Evolutionary conservation across 176 grass and related monocot genomes (phyloP).

Genomic region (Neostapfia colusana): DNA sequence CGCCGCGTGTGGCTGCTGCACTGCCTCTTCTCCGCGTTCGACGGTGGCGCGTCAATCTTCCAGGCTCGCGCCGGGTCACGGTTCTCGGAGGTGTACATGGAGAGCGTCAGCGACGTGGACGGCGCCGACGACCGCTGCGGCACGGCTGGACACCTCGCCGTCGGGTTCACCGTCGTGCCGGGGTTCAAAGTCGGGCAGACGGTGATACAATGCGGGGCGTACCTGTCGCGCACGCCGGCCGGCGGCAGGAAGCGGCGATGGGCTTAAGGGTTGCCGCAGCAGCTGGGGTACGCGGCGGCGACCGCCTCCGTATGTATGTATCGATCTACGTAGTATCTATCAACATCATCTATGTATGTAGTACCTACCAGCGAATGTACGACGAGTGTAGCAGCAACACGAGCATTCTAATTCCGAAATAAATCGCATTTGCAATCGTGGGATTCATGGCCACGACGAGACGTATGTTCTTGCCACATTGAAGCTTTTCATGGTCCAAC

Average conservation of each 20-base stretch:
- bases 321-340: background rate
- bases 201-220: slow-evolving; percentile 77
- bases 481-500: slow-evolving; percentile 7
- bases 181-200: slow-evolving; percentile 72
- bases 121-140: background rate
- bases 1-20: slow-evolving; percentile 87
- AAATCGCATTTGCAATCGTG: slow-evolving; percentile 5
- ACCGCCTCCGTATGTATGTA: background rate
- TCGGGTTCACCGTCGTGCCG: slow-evolving; percentile 85
- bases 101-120: slow-evolving; percentile 44
- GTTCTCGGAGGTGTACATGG: slow-evolving; percentile 96
- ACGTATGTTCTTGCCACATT: background rate
- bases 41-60: slow-evolving; percentile 67
- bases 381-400: slow-evolving; percentile 11
- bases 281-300: too few relatives aligned
- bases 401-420: slow-evolving; percentile 5
- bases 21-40: slow-evolving; percentile 87
- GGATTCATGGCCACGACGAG: background rate
- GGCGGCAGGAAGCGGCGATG: too few relatives aligned
- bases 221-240: slow-evolving; percentile 34
- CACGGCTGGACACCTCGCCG: background rate
- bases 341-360: background rate
- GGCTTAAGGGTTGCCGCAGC: too few relatives aligned
- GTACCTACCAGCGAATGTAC: background rate
- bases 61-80: slow-evolving; percentile 53